Base-by-base conservation (phyloP, 805 yeast species). In the Saccharomyces eubayanus region DNA sequence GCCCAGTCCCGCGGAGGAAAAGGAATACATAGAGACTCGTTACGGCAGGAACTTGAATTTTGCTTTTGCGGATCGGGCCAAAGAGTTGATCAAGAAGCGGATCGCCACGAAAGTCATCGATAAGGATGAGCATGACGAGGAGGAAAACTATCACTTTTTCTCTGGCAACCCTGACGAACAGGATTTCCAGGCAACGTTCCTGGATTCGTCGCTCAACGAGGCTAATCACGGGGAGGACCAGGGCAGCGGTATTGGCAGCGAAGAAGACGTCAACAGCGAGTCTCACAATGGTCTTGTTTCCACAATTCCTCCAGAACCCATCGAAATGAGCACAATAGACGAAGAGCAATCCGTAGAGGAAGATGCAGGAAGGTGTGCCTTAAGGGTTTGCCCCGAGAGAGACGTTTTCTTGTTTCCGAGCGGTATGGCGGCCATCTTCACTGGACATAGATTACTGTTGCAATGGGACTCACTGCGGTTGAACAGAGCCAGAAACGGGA, bases 351-450 rank as follows among this genome's bases (percentile, higher is more conserved):
- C 24, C 4, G 9, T 16, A 16, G 43, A 36, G 24, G 43, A 36
- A 36, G 43, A 36, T 16, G 43, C 43, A 9, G 43, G 43, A 9
- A 36, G 43, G 24, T 16, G 43, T 16, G 43, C 43, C 4, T 11
- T 36, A 6, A 36, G 43, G 21, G 43, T 36, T 16, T 36, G 43
- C 21, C 64, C 68, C 30, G 83, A 78, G 50, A 74, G 80, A 24
- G 92, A 89, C 62, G 94, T 91, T 1, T 89, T 80, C 65, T 74
- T 92, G 50, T 89, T 77, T 62, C 92, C 96, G 10, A 75, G 91
- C 1, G 98, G 98, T 14, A 91, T 91, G 97, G 85, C 96, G 5
- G 77, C 96, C 1, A 88, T 91, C 31, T 92, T 85, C 75, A 77
- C 80, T 53, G 87, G 96, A 0, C 96, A 91, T 67, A 78, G 79